Evolutionary conservation across 2,329 filamentous ascomycete species (phyloP).

Genomic region (Pseudofabraea citricarpa): DNA sequence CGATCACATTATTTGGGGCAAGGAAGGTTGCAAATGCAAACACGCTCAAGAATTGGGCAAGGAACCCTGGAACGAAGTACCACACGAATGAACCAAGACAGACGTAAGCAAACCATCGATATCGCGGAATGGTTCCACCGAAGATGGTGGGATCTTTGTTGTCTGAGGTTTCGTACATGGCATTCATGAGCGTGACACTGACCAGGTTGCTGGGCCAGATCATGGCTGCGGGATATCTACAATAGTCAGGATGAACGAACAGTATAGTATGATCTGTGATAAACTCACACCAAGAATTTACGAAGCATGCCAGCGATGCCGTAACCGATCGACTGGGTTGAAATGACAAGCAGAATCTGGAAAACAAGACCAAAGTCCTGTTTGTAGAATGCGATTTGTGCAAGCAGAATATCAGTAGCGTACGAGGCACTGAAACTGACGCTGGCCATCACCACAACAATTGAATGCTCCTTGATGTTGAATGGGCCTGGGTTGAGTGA

Average conservation of each 20-base stretch:
- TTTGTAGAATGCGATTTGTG: conserved; percentile 69
- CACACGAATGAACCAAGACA: conserved; percentile 39
- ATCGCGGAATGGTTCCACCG: conserved; percentile 40
- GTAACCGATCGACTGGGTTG: conserved; percentile 59
- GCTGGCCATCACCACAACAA: conserved; percentile 59
- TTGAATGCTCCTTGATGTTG: conserved; percentile 65
- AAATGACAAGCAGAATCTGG: conserved; percentile 54
- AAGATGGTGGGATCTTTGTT: conserved; percentile 41
- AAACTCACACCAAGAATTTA: conserved; percentile 56
- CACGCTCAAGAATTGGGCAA: conserved; percentile 64
- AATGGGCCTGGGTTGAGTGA: conserved; percentile 64
- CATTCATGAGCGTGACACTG: conserved; percentile 43
- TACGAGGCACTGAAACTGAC: conserved; percentile 43
- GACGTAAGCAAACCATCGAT: conserved; percentile 32
- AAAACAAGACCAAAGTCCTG: conserved; percentile 59
- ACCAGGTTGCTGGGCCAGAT: conserved; percentile 59
- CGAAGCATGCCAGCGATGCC: conserved; percentile 55
- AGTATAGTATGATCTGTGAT: not conserved
- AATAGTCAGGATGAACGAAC: conserved; percentile 1
- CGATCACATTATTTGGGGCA: conserved; percentile 58
- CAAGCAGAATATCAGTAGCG: conserved; percentile 68
- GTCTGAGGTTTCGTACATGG: conserved; percentile 57
- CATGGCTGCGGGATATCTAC: conserved; percentile 50
- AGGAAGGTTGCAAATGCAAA: conserved; percentile 72
- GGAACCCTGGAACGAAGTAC: conserved; percentile 53